Conservation (phyloP, 78 protist species). For the Dictyostelium discoideum region DNA sequence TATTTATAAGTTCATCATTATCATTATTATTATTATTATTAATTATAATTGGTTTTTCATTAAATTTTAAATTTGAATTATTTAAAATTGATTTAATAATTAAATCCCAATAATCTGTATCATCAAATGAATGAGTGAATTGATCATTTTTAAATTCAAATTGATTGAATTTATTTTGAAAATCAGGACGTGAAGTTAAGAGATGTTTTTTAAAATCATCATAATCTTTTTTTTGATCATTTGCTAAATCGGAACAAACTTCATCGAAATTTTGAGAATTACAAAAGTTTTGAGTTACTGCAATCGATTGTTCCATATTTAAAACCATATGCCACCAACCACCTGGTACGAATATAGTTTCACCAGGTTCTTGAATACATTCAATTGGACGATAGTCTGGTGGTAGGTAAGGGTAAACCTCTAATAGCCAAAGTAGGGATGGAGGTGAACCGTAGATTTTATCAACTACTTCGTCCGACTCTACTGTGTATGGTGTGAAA, state of each 20-base stretch:
- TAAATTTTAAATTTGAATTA: not conserved
- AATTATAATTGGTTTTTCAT: not conserved
- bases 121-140: constrained; percentile 7
- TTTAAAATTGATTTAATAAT: constrained; percentile 9
- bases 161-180: constrained; percentile 6
- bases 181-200: constrained; percentile 30
- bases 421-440: constrained; percentile 70
- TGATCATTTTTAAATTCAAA: constrained; percentile 39
- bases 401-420: constrained; percentile 68
- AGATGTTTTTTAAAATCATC: constrained; percentile 27
- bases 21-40: not conserved
- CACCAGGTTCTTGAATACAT: constrained; percentile 77
- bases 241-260: constrained; percentile 59
- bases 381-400: constrained; percentile 81
- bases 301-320: constrained; percentile 86
- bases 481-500: constrained; percentile 52
- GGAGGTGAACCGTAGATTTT: constrained; percentile 66
- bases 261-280: constrained; percentile 60
- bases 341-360: constrained; percentile 84
- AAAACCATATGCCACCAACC: constrained; percentile 88
- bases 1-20: not conserved
- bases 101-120: constrained; percentile 18
- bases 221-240: constrained; percentile 43
- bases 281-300: constrained; percentile 90
- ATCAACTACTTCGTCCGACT: constrained; percentile 17